Evolutionary conservation across 2,329 filamentous ascomycete genomes (phyloP).

Genomic region (Rhexocercosporidium sp.): DNA sequence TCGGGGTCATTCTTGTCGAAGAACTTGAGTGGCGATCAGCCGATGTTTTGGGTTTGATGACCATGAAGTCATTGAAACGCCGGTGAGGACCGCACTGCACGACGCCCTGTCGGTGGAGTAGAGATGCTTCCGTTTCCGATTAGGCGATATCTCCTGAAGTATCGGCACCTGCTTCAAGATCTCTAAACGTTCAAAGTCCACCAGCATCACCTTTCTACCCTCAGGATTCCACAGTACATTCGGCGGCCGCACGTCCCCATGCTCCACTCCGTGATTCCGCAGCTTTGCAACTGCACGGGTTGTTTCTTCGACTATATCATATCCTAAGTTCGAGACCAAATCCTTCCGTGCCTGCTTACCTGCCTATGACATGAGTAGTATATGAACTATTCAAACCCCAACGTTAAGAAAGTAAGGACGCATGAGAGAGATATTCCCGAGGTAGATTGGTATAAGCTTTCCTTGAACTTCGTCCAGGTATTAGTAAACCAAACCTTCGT

Average conservation of each 20-base stretch:
- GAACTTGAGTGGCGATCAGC: no score
- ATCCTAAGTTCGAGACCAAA: constrained; percentile 24
- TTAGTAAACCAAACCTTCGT: constrained; percentile 46
- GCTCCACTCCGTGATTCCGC: constrained; percentile 24
- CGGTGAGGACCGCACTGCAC: no score
- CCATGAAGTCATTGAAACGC: no score
- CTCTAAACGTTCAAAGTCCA: no score
- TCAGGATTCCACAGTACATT: no score
- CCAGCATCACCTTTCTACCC: no score
- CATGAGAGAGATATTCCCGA: constrained; percentile 46
- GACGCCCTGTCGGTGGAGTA: no score
- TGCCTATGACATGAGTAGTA: constrained; percentile 32
- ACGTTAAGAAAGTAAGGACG: constrained; percentile 28
- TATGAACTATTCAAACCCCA: constrained; percentile 32
- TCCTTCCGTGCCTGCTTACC: constrained; percentile 30
- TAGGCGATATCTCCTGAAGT: no score
- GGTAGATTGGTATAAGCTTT: constrained; percentile 44
- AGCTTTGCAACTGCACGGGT: constrained; percentile 26
- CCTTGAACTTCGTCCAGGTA: constrained; percentile 45
- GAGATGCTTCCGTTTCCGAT: no score
- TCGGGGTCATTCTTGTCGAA: no score
- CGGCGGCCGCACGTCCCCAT: constrained; percentile 8
- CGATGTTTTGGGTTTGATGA: no score
- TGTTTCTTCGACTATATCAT: constrained; percentile 25
- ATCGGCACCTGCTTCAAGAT: no score